Percentiles rank a stretch among this genome's conserved stretches.
These are phyloP conservation scores for Testicularia cyperi DNA, from an alignment of 1,284 basidiomycete species.

Conservation along the genomic window DNA sequence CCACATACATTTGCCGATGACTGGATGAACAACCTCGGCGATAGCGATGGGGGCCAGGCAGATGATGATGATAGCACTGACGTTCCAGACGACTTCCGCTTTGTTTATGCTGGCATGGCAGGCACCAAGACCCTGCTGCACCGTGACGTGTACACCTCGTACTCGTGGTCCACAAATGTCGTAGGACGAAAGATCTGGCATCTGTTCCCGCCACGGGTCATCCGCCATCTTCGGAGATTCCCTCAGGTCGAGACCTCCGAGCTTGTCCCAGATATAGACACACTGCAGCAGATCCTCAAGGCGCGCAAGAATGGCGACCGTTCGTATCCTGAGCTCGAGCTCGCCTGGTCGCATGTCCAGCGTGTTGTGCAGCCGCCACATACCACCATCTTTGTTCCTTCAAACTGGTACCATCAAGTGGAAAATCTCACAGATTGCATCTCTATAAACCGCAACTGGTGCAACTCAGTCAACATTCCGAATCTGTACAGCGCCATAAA, in stretches of 20 bases:
- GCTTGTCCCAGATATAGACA: slow-evolving; percentile 29
- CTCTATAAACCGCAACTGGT: slow-evolving; percentile 62
- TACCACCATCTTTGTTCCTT: slow-evolving; percentile 55
- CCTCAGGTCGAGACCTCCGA: slow-evolving; percentile 45
- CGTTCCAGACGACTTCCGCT: slow-evolving; percentile 64
- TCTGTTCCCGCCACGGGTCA: slow-evolving; percentile 63
- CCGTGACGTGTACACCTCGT: slow-evolving; percentile 62
- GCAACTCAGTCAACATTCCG: slow-evolving; percentile 63
- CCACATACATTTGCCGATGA: slow-evolving; percentile 64
- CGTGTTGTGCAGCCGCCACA: slow-evolving; percentile 13
- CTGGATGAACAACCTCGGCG: slow-evolving; percentile 61
- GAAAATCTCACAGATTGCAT: slow-evolving; percentile 55
- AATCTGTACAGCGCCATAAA: slow-evolving; percentile 62
- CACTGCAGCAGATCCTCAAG: neutral
- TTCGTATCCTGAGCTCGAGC: slow-evolving; percentile 2
- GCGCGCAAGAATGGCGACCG: neutral
- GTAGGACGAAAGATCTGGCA: slow-evolving; percentile 66
- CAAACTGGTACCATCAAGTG: slow-evolving; percentile 58
- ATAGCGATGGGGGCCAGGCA: too few species aligned
- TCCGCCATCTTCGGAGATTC: slow-evolving; percentile 55
- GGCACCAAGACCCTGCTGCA: slow-evolving; percentile 43
- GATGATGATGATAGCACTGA: neutral
- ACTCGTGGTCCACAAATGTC: slow-evolving; percentile 67
- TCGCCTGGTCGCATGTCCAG: slow-evolving; percentile 10
- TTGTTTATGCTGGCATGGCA: slow-evolving; percentile 49